Conservation (phyloP, 2,329 filamentous ascomycete species). For the Apiospora marii region DNA sequence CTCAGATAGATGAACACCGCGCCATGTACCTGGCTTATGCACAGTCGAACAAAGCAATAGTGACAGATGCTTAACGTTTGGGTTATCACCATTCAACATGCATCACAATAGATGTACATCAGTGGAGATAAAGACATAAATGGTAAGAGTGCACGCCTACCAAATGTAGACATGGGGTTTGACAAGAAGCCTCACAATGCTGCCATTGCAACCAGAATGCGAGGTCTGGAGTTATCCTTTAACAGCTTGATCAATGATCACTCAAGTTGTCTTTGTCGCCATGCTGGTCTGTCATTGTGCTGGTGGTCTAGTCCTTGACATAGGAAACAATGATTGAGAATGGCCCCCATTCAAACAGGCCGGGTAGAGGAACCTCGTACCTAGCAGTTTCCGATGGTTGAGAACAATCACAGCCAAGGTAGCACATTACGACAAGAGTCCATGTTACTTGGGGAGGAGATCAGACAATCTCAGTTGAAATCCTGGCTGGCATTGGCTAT, state of each 20-base stretch:
- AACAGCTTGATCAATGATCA: not conserved
- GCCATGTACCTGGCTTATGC: not conserved
- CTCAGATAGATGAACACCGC: not conserved
- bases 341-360: not conserved
- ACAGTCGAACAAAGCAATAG: not conserved
- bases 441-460: too few species aligned
- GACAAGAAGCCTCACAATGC: not conserved
- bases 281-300: not conserved
- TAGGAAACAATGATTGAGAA: not conserved
- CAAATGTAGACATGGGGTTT: not conserved
- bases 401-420: not conserved
- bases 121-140: not conserved
- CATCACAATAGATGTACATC: not conserved
- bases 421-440: too few species aligned
- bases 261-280: not conserved
- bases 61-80: not conserved
- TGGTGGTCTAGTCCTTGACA: not conserved
- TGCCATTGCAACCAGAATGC: not conserved
- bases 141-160: too few species aligned
- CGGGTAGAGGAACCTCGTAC: not conserved
- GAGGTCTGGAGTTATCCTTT: not conserved
- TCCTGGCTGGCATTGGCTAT: too few species aligned
- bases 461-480: too few species aligned
- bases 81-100: not conserved
- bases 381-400: not conserved